Evolutionary conservation across 768 basidiomycete genomes (phyloP).

Genomic region (Xerocomus spinulosus): DNA sequence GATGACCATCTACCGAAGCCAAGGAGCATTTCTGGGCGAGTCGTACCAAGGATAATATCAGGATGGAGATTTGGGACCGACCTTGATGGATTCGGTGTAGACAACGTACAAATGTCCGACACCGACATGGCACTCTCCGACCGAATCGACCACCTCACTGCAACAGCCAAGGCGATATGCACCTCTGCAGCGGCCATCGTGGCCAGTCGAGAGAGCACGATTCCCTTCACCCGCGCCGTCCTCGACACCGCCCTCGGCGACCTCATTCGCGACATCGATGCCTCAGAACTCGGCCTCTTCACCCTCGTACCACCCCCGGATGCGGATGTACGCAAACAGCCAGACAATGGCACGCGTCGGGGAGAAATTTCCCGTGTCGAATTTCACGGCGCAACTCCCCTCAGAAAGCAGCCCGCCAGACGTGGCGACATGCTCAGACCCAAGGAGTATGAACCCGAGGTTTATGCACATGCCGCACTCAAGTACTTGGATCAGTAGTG

Average conservation of each 20-base stretch:
- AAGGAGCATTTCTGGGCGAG: constrained; percentile 19
- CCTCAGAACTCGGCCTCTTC: constrained; percentile 76
- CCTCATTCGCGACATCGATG: constrained; percentile 75
- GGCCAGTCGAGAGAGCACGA: constrained; percentile 18
- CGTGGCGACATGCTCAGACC: constrained; percentile 34
- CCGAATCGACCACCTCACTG: constrained; percentile 61
- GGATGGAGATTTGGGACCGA: no score
- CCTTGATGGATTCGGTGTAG: no score
- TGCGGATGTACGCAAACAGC: constrained; percentile 25
- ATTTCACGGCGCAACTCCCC: constrained; percentile 68
- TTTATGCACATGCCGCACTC: constrained; percentile 70
- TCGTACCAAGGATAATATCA: no score
- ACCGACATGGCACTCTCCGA: constrained; percentile 54
- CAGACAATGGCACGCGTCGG: constrained; percentile 25
- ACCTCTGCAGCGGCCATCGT: constrained; percentile 37
- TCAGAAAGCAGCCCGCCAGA: constrained; percentile 43
- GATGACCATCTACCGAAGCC: constrained; percentile 17
- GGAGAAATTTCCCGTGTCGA: constrained; percentile 56
- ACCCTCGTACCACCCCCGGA: constrained; percentile 44
- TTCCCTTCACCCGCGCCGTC: constrained; percentile 59
- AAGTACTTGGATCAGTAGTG: constrained; percentile 78
- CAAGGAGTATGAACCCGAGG: constrained; percentile 60
- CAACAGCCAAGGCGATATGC: constrained; percentile 49
- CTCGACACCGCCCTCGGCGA: constrained; percentile 62
- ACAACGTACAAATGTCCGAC: no score